Base-by-base conservation (phyloP, 345 rosid species). In the Leavenworthia alabamica region DNA sequence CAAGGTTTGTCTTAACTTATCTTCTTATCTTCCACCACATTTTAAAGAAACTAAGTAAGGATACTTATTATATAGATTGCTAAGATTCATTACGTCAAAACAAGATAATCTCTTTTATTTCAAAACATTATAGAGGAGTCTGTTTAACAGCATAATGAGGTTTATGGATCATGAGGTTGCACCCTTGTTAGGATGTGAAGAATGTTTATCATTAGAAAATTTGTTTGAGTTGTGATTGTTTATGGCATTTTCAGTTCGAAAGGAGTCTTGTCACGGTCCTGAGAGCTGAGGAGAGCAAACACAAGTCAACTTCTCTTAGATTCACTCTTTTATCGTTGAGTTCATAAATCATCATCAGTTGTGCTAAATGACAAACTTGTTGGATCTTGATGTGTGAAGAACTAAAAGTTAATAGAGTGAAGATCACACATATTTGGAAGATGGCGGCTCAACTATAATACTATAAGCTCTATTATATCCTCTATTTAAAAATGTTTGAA, bases 191-290 rank as follows among this genome's bases (percentile, higher is more conserved):
- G n/a, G n/a, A n/a, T 47, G 46, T 36, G 26, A 37, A 17, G 46
- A 23, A 5, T 64, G 42, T 11, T 15, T 15, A 65, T 33, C 26
- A 36, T 26, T 7, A 13, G 40, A 20, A 52, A 52, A 31, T 13
- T 3, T 2, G 6, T 54, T 24, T 46, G 42, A 67, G 12, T 8
- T 39, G 33, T 66, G 13, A 29, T 46, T 23, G 19, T 31, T 43
- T 67, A 10, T 28, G 53, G n/a, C 28, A 11, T 56, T 15, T 68
- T 81, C 95, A 86, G 98, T 74, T 91, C 96, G 0, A 88, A 91
- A 71, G 98, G 98, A 52, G 93, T 91, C 51, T 76, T 91, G 14
- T 86, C 79, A 27, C 77, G 84, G 56, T 70, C 85, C 39, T 83
- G 66, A 68, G 59, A 57, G 51, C 44, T 58, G n/a, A n/a, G n/a